Evolutionary conservation across 352 stramenopile species (phyloP).

Genomic region (Phytophthora europaea): DNA sequence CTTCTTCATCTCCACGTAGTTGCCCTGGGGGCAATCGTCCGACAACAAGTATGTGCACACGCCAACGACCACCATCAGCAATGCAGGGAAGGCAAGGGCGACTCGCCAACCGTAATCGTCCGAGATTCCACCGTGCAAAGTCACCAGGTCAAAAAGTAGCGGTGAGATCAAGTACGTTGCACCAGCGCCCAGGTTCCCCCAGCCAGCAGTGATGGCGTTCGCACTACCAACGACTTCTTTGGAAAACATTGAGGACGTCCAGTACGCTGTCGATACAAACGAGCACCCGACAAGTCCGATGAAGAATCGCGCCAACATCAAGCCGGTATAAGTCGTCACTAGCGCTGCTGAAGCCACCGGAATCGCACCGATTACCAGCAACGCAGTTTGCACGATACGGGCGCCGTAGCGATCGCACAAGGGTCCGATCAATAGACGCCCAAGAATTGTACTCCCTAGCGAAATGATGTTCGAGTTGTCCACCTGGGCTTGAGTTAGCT

Average conservation of each 20-base stretch:
- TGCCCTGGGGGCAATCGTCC: constrained; percentile 39
- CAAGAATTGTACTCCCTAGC: constrained; percentile 89
- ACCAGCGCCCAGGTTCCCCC: constrained; percentile 94
- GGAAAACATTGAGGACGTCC: constrained; percentile 37
- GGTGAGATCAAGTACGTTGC: constrained; percentile 88
- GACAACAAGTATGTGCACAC: constrained; percentile 47
- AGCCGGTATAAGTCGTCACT: constrained; percentile 67
- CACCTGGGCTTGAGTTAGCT: constrained; percentile 89
- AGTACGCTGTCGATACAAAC: constrained; percentile 58
- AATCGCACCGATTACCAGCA: constrained; percentile 84
- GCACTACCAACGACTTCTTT: constrained; percentile 31
- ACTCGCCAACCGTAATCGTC: constrained; percentile 48
- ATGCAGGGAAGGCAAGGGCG: constrained; percentile 86
- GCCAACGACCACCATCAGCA: constrained; percentile 79
- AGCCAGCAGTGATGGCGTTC: constrained; percentile 81
- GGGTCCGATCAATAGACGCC: constrained; percentile 91
- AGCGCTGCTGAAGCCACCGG: constrained; percentile 83
- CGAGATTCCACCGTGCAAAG: constrained; percentile 44
- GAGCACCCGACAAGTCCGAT: constrained; percentile 93
- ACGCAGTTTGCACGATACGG: constrained; percentile 71
- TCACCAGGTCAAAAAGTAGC: constrained; percentile 88
- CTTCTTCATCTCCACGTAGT: constrained; percentile 66
- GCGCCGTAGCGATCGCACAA: constrained; percentile 93
- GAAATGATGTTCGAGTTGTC: constrained; percentile 90
- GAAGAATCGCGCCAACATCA: constrained; percentile 91